Evolutionary conservation across 306 rosid genomes (phyloP).

Genomic region (Purshia tridentata): DNA sequence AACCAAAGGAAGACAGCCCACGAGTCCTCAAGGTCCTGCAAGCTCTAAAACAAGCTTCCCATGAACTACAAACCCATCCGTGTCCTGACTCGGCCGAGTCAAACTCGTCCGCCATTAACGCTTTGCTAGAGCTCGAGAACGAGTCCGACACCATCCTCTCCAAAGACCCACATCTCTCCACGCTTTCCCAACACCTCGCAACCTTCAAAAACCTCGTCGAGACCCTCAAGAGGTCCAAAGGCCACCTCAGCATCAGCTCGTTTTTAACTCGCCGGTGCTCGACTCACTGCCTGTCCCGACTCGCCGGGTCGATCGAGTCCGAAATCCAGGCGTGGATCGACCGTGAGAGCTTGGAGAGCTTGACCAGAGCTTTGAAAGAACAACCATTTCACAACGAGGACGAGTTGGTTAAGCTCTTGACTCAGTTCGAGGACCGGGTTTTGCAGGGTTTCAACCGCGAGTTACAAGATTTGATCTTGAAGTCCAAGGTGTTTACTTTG

Average conservation of each 20-base stretch:
- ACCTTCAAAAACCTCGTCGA: slow-evolving; percentile 54
- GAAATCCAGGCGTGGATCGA: slow-evolving; percentile 92
- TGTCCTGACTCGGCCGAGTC: slow-evolving; percentile 38
- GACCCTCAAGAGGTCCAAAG: slow-evolving; percentile 31
- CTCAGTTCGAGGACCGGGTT: slow-evolving; percentile 57
- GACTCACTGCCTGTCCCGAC: slow-evolving; percentile 56
- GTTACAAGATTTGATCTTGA: slow-evolving; percentile 65
- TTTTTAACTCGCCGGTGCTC: slow-evolving; percentile 64
- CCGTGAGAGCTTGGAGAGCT: slow-evolving; percentile 52
- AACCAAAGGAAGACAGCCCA: slow-evolving; percentile 33
- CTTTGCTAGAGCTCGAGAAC: slow-evolving; percentile 70
- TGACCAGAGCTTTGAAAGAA: slow-evolving; percentile 34
- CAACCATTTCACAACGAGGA: slow-evolving; percentile 17
- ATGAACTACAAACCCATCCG: slow-evolving; percentile 50
- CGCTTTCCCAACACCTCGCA: slow-evolving; percentile 57
- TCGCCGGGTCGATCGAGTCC: slow-evolving; percentile 63
- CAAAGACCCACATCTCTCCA: slow-evolving; percentile 48
- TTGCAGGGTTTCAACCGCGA: slow-evolving; percentile 64
- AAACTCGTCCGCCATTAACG: slow-evolving; percentile 68
- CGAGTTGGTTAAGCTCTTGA: slow-evolving; percentile 38
- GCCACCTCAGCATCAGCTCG: slow-evolving; percentile 39
- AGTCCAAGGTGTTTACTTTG: slow-evolving; percentile 46
- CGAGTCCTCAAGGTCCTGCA: slow-evolving; percentile 62
- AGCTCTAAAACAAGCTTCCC: slow-evolving; percentile 87
- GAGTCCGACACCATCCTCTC: slow-evolving; percentile 65